Evolutionary conservation across 495 filamentous ascomycete genomes (phyloP).

Genomic region (Clavariopsis aquatica): DNA sequence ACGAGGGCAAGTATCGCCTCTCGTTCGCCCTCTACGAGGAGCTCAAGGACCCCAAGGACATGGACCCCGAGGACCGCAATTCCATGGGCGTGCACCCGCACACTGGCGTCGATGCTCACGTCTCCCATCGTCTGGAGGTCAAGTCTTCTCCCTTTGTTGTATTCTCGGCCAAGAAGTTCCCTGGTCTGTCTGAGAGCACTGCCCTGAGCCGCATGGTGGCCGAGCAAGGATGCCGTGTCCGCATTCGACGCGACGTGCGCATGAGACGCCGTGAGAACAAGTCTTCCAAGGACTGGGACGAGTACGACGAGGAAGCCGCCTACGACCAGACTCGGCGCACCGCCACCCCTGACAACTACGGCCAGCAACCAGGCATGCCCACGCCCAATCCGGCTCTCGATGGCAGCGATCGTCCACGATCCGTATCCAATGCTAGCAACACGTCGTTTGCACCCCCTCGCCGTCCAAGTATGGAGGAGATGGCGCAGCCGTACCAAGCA

Average conservation of each 20-base stretch:
- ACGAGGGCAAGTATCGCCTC: constrained; percentile 87
- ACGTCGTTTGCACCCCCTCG: constrained; percentile 46
- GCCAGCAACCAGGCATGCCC: constrained; percentile 51
- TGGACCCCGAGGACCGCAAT: constrained; percentile 53
- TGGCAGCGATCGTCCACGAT: constrained; percentile 61
- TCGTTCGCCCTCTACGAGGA: constrained; percentile 93
- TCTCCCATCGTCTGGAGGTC: constrained; percentile 79
- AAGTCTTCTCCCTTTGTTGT: constrained; percentile 86
- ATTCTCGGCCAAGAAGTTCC: constrained; percentile 98
- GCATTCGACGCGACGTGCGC: constrained; percentile 93
- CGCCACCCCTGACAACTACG: constrained; percentile 61
- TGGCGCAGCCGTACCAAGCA: constrained; percentile 42
- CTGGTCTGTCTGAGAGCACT: constrained; percentile 89
- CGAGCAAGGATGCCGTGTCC: constrained; percentile 95
- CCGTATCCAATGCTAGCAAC: constrained; percentile 69
- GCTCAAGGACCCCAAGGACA: constrained; percentile 74
- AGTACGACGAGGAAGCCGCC: constrained; percentile 65
- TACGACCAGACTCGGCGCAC: constrained; percentile 59
- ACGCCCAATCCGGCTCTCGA: constrained; percentile 46
- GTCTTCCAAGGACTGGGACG: constrained; percentile 54
- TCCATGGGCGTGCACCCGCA: constrained; percentile 27
- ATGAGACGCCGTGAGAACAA: constrained; percentile 90
- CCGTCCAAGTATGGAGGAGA: constrained; percentile 50
- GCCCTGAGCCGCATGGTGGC: constrained; percentile 84
- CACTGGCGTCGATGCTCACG: constrained; percentile 45